Base-by-base conservation (phyloP, 768 basidiomycete genomes). In the Amanita jacksonii region DNA sequence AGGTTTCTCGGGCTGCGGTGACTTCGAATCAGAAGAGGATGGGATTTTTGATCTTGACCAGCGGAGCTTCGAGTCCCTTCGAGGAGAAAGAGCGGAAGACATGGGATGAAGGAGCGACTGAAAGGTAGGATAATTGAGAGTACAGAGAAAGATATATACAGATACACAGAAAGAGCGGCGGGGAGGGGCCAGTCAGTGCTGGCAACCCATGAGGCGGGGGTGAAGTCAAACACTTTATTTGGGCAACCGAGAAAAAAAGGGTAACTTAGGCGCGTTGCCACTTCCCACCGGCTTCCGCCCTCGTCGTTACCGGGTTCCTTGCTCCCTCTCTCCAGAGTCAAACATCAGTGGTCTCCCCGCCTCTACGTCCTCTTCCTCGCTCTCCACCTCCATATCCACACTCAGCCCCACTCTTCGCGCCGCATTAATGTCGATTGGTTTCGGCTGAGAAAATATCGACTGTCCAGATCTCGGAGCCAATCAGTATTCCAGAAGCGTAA, bases 371-470 rank as follows among this genome's bases (percentile, higher is more conserved):
- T 76, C 76, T 5, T 81, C 73, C 28, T 74, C 74, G 50, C 75
- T 76, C 41, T 81, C 79, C 39, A 83, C 65, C 50, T 85, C 88
- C 45, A 86, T 69, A 58, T 90, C 86, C 43, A 86, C 72, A 40
- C 64, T 66, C 53, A 74, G 76, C 8, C 83, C 79, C 9, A 80
- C 76, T 36, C 81, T 64, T 37, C 83, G 75, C 8, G 81, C 74
- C 15, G 76, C 68, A 41, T 77, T 79, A 51, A 90, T 80, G 57
- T 90, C 87, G 51, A 91, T 91, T 2, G 85, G 86, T 52, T 81
- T 90, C 13, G 87, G 87, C 46, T 79, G 76, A 23, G 87, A 77
- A 61, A 90, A 91, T 60, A 91, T 89, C 3, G 86, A 89, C 55
- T 88, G 86, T 0, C 87, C 87, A 33, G 87, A 90, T 63, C 87